Percentiles rank a stretch among this genome's conserved stretches.
Evolutionary conservation across 2,329 filamentous ascomycete species (phyloP).

Genomic region (Teratosphaeria destructans): DNA sequence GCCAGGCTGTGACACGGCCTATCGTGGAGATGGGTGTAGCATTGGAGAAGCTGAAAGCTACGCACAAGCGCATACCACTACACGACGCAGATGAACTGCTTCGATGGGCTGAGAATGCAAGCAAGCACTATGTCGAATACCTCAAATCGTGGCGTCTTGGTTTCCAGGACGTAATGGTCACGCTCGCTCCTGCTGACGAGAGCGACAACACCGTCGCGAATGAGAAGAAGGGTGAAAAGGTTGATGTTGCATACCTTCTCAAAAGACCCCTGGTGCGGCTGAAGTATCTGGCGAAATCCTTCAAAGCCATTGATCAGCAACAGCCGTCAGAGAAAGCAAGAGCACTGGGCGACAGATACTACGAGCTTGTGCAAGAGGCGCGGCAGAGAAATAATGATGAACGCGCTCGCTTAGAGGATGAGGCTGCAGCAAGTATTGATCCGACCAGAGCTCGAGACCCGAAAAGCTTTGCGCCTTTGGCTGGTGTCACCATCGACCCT

Average conservation of each 20-base stretch:
- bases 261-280: constrained; percentile 80
- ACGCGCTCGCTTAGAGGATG: constrained; percentile 64
- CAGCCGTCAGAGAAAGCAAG: constrained; percentile 47
- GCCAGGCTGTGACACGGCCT: constrained; percentile 62
- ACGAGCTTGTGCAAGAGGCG: constrained; percentile 64
- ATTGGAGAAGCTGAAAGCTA: constrained; percentile 69
- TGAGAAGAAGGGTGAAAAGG: constrained; percentile 65
- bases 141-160: constrained; percentile 82
- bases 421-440: constrained; percentile 77
- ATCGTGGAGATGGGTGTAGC: constrained; percentile 91
- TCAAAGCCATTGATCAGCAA: constrained; percentile 56
- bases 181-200: constrained; percentile 67
- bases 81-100: constrained; percentile 62
- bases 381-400: constrained; percentile 66
- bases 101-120: constrained; percentile 68
- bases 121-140: constrained; percentile 75
- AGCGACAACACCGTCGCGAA: constrained; percentile 29
- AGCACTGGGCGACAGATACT: constrained; percentile 52
- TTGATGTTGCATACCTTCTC: constrained; percentile 86
- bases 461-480: constrained; percentile 61
- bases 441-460: constrained; percentile 69
- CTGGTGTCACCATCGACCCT: constrained; percentile 62
- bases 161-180: constrained; percentile 90
- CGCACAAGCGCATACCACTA: constrained; percentile 71
- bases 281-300: constrained; percentile 76